Conservation (phyloP, 2,329 filamentous ascomycete species). For the Aspergillus sp. region DNA sequence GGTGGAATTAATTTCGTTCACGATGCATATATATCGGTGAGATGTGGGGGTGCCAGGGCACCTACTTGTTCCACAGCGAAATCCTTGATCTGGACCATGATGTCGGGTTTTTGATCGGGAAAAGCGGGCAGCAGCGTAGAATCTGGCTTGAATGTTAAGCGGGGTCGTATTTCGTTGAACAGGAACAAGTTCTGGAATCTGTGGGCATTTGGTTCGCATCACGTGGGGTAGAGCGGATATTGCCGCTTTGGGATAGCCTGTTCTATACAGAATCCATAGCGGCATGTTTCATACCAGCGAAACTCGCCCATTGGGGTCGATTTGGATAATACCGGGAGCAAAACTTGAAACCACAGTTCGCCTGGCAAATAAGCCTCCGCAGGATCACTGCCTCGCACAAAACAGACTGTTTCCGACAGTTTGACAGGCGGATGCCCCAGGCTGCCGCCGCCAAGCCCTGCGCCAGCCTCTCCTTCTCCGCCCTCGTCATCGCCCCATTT, state of each 20-base stretch:
- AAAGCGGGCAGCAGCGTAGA: background rate
- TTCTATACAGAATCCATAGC: background rate
- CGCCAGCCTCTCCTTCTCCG: slow-evolving; percentile 22
- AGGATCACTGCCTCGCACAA: background rate
- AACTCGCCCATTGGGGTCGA: background rate
- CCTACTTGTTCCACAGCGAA: slow-evolving; percentile 66
- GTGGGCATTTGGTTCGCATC: background rate
- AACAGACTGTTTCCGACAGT: background rate
- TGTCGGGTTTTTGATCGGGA: slow-evolving; percentile 1
- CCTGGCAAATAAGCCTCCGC: background rate
- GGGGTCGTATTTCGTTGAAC: background rate
- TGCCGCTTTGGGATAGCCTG: slow-evolving; percentile 6
- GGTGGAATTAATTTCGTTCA: slow-evolving; percentile 4
- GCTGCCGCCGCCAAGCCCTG: slow-evolving; percentile 6
- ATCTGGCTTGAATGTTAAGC: background rate
- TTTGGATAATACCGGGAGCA: background rate
- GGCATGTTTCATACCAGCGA: background rate
- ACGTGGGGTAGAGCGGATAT: slow-evolving; percentile 1
- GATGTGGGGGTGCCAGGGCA: slow-evolving; percentile 18
- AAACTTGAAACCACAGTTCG: background rate
- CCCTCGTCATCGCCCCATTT: slow-evolving; percentile 32
- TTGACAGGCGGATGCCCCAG: slow-evolving; percentile 22
- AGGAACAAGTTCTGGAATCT: background rate
- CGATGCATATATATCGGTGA: background rate
- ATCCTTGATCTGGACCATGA: slow-evolving; percentile 43